Conservation (phyloP, 208 protist species). For the Acanthamoeba castellanii region DNA sequence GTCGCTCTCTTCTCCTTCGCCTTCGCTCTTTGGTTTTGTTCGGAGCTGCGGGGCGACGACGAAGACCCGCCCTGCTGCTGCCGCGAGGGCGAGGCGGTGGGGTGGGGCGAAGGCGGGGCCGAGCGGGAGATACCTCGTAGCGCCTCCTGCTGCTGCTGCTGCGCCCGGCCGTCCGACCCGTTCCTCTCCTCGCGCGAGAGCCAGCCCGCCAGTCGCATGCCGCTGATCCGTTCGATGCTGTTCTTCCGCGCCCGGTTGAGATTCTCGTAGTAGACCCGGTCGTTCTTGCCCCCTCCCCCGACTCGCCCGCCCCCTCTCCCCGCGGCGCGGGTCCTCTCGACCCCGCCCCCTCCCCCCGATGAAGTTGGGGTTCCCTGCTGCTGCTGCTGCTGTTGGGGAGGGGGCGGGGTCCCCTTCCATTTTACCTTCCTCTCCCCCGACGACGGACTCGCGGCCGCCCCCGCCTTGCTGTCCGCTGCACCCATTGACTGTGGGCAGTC, state of each 20-base stretch:
- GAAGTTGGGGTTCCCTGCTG: no score
- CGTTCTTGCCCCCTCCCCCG: background rate
- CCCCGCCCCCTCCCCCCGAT: background rate
- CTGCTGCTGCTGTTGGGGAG: no score
- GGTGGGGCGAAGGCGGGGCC: no score
- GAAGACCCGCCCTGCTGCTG: no score
- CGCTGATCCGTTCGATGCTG: constrained; percentile 31
- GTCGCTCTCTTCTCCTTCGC: no score
- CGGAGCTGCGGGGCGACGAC: no score
- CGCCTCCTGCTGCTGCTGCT: background rate
- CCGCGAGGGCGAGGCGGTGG: no score
- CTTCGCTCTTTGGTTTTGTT: no score
- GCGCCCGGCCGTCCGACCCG: background rate
- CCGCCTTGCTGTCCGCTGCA: background rate
- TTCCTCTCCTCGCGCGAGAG: background rate
- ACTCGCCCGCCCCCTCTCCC: background rate
- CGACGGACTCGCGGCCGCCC: background rate
- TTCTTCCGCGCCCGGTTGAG: constrained; percentile 38
- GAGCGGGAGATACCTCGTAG: background rate
- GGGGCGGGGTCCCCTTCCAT: background rate
- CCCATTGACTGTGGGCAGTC: no score
- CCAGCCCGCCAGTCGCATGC: background rate
- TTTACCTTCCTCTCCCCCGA: background rate
- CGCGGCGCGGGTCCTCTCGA: background rate
- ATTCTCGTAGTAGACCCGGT: constrained; percentile 42